A percentile compares a stretch with the other conserved stretches of the same genome.
phyloP scores from a whole-genome alignment of 805 yeast genomes.

The Candida pseudoglaebosa region DNA sequence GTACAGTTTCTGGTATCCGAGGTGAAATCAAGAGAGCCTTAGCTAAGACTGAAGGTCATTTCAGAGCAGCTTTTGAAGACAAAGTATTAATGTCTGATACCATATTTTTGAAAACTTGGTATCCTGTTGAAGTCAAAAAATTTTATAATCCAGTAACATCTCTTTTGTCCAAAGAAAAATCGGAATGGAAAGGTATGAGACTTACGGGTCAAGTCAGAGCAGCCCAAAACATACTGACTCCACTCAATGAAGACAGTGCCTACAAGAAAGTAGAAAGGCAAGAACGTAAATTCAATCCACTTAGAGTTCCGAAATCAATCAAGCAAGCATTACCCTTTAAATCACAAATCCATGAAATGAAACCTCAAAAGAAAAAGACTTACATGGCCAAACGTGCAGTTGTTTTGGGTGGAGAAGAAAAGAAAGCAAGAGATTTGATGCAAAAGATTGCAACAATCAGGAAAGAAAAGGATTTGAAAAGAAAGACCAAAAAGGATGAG shows the following conservation, averaged over 20 bases:
- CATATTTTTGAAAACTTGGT: conserved; percentile 91
- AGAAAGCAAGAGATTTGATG: conserved; percentile 85
- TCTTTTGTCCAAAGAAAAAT: conserved; percentile 67
- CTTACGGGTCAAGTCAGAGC: conserved; percentile 92
- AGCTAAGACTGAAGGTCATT: conserved; percentile 91
- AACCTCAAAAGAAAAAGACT: conserved; percentile 78
- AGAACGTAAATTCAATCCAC: conserved; percentile 81
- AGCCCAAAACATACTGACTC: conserved; percentile 61
- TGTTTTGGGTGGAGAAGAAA: conserved; percentile 86
- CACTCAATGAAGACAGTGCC: conserved; percentile 47
- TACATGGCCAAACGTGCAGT: conserved; percentile 90
- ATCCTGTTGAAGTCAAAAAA: conserved; percentile 84
- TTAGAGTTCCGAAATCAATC: conserved; percentile 78
- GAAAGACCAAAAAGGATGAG: conserved; percentile 65
- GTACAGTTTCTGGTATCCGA: conserved; percentile 94
- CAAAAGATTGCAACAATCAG: conserved; percentile 82
- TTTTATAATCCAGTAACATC: conserved; percentile 97
- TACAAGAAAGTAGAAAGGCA: conserved; percentile 74
- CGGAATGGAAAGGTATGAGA: conserved; percentile 95
- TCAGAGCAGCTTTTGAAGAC: conserved; percentile 96
- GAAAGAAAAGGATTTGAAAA: conserved; percentile 80
- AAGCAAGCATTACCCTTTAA: conserved; percentile 82
- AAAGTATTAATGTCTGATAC: conserved; percentile 88
- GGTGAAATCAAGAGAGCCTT: conserved; percentile 97
- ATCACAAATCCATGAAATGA: conserved; percentile 85